Conservation (phyloP, 2,329 filamentous ascomycete genomes). For the Tolypocladium ophioglossoides region DNA sequence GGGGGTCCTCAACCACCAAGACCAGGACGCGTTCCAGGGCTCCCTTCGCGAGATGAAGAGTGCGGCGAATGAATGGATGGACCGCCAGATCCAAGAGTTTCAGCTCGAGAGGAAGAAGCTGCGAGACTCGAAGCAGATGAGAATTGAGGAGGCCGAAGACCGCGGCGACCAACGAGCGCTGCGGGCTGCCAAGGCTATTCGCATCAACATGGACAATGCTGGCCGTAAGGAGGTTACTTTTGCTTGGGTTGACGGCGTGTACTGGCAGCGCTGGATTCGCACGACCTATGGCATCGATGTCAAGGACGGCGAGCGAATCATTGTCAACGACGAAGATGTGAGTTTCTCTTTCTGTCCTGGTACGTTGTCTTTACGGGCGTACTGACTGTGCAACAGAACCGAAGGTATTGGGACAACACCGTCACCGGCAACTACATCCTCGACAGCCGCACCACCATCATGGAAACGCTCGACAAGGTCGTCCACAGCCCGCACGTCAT, state of each 20-base stretch:
- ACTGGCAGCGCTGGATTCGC: conserved; percentile 95
- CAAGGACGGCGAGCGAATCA: conserved; percentile 77
- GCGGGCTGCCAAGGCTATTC: conserved; percentile 78
- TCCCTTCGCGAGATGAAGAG: conserved; percentile 89
- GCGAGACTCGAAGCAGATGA: conserved; percentile 85
- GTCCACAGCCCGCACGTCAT: conserved; percentile 60
- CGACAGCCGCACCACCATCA: conserved; percentile 78
- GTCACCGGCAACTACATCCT: conserved; percentile 84
- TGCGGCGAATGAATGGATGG: conserved; percentile 95
- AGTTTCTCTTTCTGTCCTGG: conserved; percentile 27
- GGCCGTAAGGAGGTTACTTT: conserved; percentile 85
- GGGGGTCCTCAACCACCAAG: conserved; percentile 71
- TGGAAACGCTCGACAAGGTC: conserved; percentile 72
- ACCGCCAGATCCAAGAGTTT: conserved; percentile 85
- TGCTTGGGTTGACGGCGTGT: conserved; percentile 93
- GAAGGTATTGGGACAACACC: conserved; percentile 89
- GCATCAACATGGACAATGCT: conserved; percentile 80
- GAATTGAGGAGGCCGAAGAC: conserved; percentile 94
- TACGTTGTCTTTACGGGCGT: too few relatives aligned
- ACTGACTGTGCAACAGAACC: conserved; percentile 47
- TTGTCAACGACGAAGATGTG: conserved; percentile 96
- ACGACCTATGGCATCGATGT: conserved; percentile 92
- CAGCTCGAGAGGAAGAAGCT: conserved; percentile 89
- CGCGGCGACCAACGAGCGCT: conserved; percentile 81
- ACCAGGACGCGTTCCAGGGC: conserved; percentile 65